Conservation (phyloP, 1,284 basidiomycete species). For the Trichosporon asahii region DNA sequence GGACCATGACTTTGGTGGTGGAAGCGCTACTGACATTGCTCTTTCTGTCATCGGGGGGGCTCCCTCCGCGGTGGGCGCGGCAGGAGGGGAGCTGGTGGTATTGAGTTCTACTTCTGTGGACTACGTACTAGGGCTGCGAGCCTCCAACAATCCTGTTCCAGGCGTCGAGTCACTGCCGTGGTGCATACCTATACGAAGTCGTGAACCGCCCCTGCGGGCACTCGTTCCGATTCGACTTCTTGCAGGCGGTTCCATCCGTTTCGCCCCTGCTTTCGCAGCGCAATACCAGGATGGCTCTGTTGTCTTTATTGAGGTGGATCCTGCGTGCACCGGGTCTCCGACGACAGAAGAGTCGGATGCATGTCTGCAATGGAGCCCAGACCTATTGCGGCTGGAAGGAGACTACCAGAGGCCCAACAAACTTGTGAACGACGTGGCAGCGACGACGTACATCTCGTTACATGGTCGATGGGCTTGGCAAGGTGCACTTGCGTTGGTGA, state of each 20-base stretch:
- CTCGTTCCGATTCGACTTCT: neutral
- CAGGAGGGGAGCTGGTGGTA: neutral
- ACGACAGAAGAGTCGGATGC: neutral
- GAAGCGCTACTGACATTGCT: conserved; percentile 24
- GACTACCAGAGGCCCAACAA: neutral
- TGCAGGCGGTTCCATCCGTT: neutral
- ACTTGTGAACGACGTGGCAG: neutral
- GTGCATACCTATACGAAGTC: neutral
- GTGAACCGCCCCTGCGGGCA: neutral
- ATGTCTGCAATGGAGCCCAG: neutral
- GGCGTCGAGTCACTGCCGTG: neutral
- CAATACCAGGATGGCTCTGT: neutral
- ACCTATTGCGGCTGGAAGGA: neutral
- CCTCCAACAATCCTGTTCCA: neutral
- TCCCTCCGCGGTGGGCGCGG: too few species aligned
- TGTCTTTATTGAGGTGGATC: neutral
- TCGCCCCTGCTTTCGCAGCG: neutral
- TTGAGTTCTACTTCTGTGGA: neutral
- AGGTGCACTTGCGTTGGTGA: conserved; percentile 19
- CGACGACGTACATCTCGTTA: conserved; percentile 22
- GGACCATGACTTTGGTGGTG: conserved; percentile 33
- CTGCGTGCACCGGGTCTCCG: neutral
- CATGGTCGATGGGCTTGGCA: conserved; percentile 38
- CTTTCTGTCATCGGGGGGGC: conserved; percentile 11
- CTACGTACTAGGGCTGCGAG: neutral